A percentile compares a stretch with the other conserved stretches of the same genome.
Conservation (phyloP, 768 basidiomycete species). For the Hypholoma fasciculare region DNA sequence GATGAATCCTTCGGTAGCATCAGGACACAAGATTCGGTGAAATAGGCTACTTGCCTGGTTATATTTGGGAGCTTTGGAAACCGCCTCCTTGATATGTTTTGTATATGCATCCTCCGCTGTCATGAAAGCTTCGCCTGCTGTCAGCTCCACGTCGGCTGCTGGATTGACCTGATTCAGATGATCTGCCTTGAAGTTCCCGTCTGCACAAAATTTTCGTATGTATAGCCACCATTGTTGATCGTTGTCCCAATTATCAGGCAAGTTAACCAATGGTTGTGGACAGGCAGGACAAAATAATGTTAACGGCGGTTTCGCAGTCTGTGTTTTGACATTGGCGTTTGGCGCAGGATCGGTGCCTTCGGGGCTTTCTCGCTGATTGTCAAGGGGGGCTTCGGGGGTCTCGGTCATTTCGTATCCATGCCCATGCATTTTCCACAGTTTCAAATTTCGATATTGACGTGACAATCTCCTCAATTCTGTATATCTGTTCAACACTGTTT, state of each 20-base stretch:
- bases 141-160: constrained; percentile 22
- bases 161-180: constrained; percentile 24
- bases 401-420: background rate
- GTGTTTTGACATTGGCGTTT: too few species aligned
- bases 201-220: constrained; percentile 14
- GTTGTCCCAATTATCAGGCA: too few species aligned
- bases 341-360: too few species aligned
- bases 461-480: constrained; percentile 12
- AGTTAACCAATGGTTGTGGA: too few species aligned
- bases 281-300: constrained; percentile 21
- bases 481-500: constrained; percentile 14
- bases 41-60: too few species aligned
- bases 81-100: too few species aligned
- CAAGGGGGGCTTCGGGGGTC: background rate
- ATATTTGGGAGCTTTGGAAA: too few species aligned
- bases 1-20: too few species aligned
- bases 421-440: constrained; percentile 13
- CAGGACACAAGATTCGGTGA: too few species aligned
- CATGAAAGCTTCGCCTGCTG: constrained; percentile 27
- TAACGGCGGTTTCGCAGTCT: too few species aligned
- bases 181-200: constrained; percentile 29
- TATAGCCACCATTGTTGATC: constrained; percentile 13
- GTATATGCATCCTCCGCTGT: too few species aligned
- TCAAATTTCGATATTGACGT: constrained; percentile 16
- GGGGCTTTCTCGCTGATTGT: background rate